phyloP scores from a whole-genome alignment of 2,329 filamentous ascomycete genomes.

The Calonectria henricotiae region DNA sequence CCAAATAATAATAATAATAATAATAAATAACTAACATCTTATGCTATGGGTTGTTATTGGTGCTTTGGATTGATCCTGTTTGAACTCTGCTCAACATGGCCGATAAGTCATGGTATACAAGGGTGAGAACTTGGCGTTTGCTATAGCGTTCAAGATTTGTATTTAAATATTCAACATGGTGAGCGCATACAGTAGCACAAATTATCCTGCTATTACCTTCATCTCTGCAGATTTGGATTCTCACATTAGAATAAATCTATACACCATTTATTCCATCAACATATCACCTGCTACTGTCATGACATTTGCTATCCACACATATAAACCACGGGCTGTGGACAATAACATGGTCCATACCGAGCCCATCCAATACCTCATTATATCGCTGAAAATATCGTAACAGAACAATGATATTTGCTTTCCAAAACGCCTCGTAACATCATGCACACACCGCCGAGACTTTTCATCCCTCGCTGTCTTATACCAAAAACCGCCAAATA shows the following conservation, averaged over 20 bases:
- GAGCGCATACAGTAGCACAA: not conserved
- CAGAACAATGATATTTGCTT: slow-evolving; percentile 15
- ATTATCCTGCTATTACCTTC: not conserved
- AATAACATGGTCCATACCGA: not conserved
- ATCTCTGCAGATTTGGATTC: slow-evolving; percentile 6
- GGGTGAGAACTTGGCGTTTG: not conserved
- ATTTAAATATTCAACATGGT: not conserved
- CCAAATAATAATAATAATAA: too few species aligned
- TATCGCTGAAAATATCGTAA: slow-evolving; percentile 4
- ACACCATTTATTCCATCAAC: not conserved
- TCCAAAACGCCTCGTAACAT: slow-evolving; percentile 23
- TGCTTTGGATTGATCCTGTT: not conserved
- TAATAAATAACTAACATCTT: not conserved
- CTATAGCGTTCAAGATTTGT: not conserved
- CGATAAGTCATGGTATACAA: not conserved
- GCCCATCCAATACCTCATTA: slow-evolving; percentile 13
- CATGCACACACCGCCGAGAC: slow-evolving; percentile 16
- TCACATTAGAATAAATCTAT: slow-evolving; percentile 5
- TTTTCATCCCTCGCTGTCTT: slow-evolving; percentile 19
- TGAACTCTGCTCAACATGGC: not conserved
- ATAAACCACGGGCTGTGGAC: slow-evolving; percentile 13
- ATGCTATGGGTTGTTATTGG: too few species aligned
- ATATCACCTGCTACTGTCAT: slow-evolving; percentile 1
- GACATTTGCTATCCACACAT: slow-evolving; percentile 16
- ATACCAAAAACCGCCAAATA: slow-evolving; percentile 16